Conservation (phyloP, 2,329 filamentous ascomycete species). For the Colletotrichum caudatum region DNA sequence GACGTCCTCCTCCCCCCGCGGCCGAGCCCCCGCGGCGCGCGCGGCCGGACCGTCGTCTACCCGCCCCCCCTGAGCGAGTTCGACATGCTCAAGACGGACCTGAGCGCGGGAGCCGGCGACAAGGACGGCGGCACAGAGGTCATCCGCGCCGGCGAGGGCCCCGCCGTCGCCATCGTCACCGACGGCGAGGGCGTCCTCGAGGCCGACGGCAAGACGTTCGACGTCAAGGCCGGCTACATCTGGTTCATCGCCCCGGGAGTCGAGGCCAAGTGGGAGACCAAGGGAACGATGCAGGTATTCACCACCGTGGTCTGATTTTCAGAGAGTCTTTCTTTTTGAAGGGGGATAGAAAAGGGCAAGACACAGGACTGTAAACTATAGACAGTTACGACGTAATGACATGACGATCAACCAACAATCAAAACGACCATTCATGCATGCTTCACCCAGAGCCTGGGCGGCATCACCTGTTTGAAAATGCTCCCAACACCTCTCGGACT, state of each 20-base stretch:
- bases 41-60: slow-evolving; percentile 73
- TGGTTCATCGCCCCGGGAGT: slow-evolving; percentile 74
- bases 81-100: slow-evolving; percentile 70
- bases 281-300: slow-evolving; percentile 51
- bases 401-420: background rate
- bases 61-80: slow-evolving; percentile 79
- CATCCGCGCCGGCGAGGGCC: slow-evolving; percentile 67
- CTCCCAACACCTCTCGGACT: background rate
- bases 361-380: background rate
- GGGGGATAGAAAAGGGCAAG: background rate
- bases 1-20: slow-evolving; percentile 64
- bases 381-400: slow-evolving; percentile 12
- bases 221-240: slow-evolving; percentile 71
- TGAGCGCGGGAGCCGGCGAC: slow-evolving; percentile 61
- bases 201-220: slow-evolving; percentile 63
- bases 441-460: background rate
- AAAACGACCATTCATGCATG: too few species aligned
- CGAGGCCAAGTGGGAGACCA: slow-evolving; percentile 49
- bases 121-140: slow-evolving; percentile 64
- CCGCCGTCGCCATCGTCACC: slow-evolving; percentile 73
- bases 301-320: slow-evolving; percentile 49
- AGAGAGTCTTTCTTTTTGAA: too few species aligned
- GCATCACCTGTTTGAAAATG: background rate
- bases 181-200: slow-evolving; percentile 69
- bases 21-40: slow-evolving; percentile 57